These are phyloP conservation scores for Panicum hallii DNA, from an alignment of 202 grass and related monocot genomes.

Conservation along the genomic window DNA sequence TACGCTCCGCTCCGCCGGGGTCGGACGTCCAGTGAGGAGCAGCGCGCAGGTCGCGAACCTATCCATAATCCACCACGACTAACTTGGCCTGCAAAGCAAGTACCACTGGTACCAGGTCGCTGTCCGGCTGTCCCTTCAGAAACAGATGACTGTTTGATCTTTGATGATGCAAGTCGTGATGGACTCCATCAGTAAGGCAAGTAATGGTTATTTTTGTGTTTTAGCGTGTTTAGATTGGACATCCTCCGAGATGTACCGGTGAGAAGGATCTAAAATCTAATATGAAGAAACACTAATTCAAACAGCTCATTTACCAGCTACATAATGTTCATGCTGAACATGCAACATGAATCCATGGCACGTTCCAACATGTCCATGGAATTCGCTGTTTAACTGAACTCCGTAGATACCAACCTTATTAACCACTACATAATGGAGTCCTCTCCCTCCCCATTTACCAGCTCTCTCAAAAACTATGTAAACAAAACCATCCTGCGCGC, in stretches of 20 bases:
- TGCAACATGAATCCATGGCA: background rate
- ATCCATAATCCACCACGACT: background rate
- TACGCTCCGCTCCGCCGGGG: background rate
- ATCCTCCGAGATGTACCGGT: background rate
- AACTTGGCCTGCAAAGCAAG: conserved; percentile 18
- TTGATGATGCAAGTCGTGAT: background rate
- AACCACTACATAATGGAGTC: conserved; percentile 44
- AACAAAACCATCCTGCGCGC: conserved; percentile 44
- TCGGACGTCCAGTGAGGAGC: conserved; percentile 33
- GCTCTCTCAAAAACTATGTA: conserved; percentile 38
- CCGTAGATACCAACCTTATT: conserved; percentile 36
- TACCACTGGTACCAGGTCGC: background rate
- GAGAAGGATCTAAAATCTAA: background rate
- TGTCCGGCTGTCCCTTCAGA: conserved; percentile 12
- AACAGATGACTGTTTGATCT: background rate
- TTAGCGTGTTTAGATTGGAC: too few species aligned
- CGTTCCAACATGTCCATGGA: background rate
- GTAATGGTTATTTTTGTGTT: too few species aligned
- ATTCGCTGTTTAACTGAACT: background rate
- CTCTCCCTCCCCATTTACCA: conserved; percentile 44
- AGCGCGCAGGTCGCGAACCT: background rate
- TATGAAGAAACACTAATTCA: background rate
- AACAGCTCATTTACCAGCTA: background rate
- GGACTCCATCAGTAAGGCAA: too few species aligned
- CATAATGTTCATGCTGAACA: background rate